phyloP scores from a whole-genome alignment of 129 eudicot genomes.

The sunflower (Helianthus annuus) region HanXRQr2.0-SUNRISE NC_035438.2:96281177-96281676 shows the following conservation, averaged over 20 bases:
- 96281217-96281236: slow-evolving; percentile 79
- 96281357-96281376: slow-evolving; percentile 45
- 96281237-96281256: slow-evolving; percentile 70
- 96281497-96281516: slow-evolving; percentile 76
- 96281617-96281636: slow-evolving; percentile 38
- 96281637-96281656: slow-evolving; percentile 4
- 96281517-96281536: slow-evolving; percentile 64
- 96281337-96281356: slow-evolving; percentile 48
- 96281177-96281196: slow-evolving; percentile 92
- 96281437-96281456: slow-evolving; percentile 96
- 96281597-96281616: slow-evolving; percentile 86
- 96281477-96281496: slow-evolving; percentile 95
- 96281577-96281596: slow-evolving; percentile 50
- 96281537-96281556: slow-evolving; percentile 87
- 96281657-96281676: background rate
- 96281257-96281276: slow-evolving; percentile 78
- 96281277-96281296: slow-evolving; percentile 76
- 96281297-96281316: slow-evolving; percentile 55
- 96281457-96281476: slow-evolving; percentile 83
- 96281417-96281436: slow-evolving; percentile 98
- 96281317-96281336: slow-evolving; percentile 30
- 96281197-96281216: slow-evolving; percentile 98
- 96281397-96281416: slow-evolving; percentile 79
- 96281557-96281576: slow-evolving; percentile 93
- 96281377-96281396: slow-evolving; percentile 60